Evolutionary conservation across 768 basidiomycete species (phyloP).

Genomic region (Gautieria morchelliformis): DNA sequence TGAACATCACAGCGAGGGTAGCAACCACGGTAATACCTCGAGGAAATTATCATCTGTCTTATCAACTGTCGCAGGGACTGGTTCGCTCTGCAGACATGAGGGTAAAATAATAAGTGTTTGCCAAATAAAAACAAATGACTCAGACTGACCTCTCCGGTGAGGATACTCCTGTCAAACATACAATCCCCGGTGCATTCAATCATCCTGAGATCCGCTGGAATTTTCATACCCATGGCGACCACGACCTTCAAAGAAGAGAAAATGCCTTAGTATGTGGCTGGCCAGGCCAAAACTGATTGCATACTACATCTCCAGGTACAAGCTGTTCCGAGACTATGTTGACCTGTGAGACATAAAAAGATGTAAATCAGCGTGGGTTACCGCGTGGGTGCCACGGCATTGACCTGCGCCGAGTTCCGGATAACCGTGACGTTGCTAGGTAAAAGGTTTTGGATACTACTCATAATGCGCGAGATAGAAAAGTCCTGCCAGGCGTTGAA

Average conservation of each 20-base stretch:
- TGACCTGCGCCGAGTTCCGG: conserved; percentile 34
- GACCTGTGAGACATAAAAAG: conserved; percentile 16
- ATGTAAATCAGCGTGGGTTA: neutral
- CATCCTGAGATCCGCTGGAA: conserved; percentile 64
- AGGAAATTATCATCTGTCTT: conserved; percentile 23
- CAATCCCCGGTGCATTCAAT: conserved; percentile 48
- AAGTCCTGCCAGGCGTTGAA: conserved; percentile 49
- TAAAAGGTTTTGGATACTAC: conserved; percentile 55
- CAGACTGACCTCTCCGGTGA: conserved; percentile 49
- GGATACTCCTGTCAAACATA: conserved; percentile 50
- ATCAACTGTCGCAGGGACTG: conserved; percentile 21
- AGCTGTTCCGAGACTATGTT: conserved; percentile 51
- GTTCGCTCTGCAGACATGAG: conserved; percentile 14
- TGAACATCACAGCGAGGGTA: neutral
- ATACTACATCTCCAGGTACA: conserved; percentile 51
- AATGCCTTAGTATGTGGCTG: neutral
- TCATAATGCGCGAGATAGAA: conserved; percentile 48
- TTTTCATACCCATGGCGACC: conserved; percentile 54
- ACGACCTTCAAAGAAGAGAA: conserved; percentile 23
- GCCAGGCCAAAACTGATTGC: neutral
- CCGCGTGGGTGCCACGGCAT: neutral
- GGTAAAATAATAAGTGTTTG: conserved; percentile 22
- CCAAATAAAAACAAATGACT: conserved; percentile 14
- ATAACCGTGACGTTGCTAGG: conserved; percentile 55
- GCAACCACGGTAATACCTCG: neutral